phyloP scores from a whole-genome alignment of 1,284 basidiomycete species.

The Xanthoconium separans region DNA sequence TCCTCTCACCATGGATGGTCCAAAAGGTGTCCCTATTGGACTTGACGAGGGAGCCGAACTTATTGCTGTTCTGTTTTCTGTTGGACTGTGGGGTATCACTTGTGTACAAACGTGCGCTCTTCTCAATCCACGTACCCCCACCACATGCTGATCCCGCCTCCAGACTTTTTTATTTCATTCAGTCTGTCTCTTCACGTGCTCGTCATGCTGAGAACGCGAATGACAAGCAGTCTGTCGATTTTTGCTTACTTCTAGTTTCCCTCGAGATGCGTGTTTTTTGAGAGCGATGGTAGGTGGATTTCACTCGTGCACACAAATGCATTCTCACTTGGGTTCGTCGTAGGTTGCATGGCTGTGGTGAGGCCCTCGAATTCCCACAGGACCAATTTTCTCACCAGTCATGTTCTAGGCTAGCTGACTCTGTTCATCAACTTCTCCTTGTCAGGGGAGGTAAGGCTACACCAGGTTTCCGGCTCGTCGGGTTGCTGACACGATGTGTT shows the following conservation, averaged over 20 bases:
- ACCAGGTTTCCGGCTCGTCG: background rate
- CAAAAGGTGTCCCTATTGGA: background rate
- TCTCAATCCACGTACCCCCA: background rate
- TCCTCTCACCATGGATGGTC: background rate
- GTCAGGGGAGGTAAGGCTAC: slow-evolving; percentile 20
- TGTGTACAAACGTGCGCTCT: slow-evolving; percentile 21
- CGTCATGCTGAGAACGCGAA: background rate
- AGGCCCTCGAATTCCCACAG: background rate
- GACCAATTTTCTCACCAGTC: background rate
- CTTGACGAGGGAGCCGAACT: slow-evolving; percentile 14
- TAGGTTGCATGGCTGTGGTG: slow-evolving; percentile 24
- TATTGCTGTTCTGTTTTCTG: slow-evolving; percentile 15
- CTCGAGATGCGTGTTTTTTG: slow-evolving; percentile 6
- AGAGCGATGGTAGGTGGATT: slow-evolving; percentile 14
- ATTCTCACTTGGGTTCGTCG: background rate
- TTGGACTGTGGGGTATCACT: slow-evolving; percentile 23
- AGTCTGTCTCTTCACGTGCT: slow-evolving; percentile 9
- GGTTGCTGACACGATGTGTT: slow-evolving; percentile 4
- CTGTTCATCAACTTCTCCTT: slow-evolving; percentile 20
- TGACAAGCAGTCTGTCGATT: background rate
- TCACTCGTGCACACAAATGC: background rate
- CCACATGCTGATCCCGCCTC: background rate
- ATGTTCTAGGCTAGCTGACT: slow-evolving; percentile 14
- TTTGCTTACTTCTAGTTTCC: slow-evolving; percentile 5
- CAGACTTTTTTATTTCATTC: slow-evolving; percentile 23